phyloP scores from a whole-genome alignment of 805 yeast genomes.

The Cyberlindnera suaveolens region DNA sequence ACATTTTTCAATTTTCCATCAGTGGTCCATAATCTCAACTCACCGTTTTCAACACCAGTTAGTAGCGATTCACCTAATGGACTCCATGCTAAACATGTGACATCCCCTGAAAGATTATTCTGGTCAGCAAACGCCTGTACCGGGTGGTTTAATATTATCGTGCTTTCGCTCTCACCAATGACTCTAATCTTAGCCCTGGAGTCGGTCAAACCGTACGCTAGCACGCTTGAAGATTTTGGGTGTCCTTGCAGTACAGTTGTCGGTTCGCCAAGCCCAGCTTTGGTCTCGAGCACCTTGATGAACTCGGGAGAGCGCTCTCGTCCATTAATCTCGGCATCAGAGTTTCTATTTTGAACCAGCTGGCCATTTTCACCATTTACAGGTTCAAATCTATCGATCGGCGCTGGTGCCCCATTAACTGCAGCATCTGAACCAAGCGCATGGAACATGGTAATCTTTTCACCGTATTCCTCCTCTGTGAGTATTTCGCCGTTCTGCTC shows the following conservation, averaged over 20 bases:
- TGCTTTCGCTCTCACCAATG: slow-evolving; percentile 18
- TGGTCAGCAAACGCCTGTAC: slow-evolving; percentile 17
- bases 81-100: slow-evolving; percentile 51
- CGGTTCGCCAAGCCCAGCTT: slow-evolving; percentile 31
- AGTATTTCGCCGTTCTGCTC: slow-evolving; percentile 28
- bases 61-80: slow-evolving; percentile 55
- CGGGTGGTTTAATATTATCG: slow-evolving; percentile 27
- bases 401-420: slow-evolving; percentile 24
- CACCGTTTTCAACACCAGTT: slow-evolving; percentile 67
- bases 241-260: slow-evolving; percentile 51
- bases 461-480: slow-evolving; percentile 13
- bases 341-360: not conserved
- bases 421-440: slow-evolving; percentile 41
- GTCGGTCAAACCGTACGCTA: slow-evolving; percentile 51
- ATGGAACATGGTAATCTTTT: slow-evolving; percentile 45
- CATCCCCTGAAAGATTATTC: slow-evolving; percentile 14
- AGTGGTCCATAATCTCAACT: slow-evolving; percentile 69
- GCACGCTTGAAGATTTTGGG: slow-evolving; percentile 36
- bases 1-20: slow-evolving; percentile 61
- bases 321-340: slow-evolving; percentile 5
- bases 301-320: slow-evolving; percentile 21
- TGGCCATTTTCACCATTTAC: not conserved
- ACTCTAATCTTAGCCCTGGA: slow-evolving; percentile 40
- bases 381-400: slow-evolving; percentile 26
- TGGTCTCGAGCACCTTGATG: slow-evolving; percentile 33